A percentile compares a stretch with the other conserved stretches of the same genome.
Evolutionary conservation across 306 rosid genomes (phyloP).

Genomic region (Fragaria nilgerrensis): DNA sequence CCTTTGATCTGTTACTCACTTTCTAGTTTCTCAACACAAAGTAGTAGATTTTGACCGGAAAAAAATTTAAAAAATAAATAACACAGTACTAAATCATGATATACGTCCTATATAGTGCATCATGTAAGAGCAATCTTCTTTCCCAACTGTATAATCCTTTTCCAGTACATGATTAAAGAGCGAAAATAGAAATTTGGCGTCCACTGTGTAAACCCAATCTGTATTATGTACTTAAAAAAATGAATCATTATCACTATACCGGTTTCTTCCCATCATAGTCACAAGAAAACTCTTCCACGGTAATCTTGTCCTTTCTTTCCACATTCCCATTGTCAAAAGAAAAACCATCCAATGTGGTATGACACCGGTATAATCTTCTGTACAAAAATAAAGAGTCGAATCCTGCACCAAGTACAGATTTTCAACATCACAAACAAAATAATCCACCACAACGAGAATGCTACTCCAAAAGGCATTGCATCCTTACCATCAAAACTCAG

Average conservation of each 20-base stretch:
- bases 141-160: not conserved
- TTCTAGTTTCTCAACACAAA: not conserved
- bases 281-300: slow-evolving; percentile 51
- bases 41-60: not conserved
- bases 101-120: not conserved
- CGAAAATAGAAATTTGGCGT: not conserved
- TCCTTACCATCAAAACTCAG: slow-evolving; percentile 71
- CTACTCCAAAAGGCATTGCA: slow-evolving; percentile 8
- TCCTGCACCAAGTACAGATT: slow-evolving; percentile 50
- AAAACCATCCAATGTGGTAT: slow-evolving; percentile 69
- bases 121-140: not conserved
- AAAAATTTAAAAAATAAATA: not conserved
- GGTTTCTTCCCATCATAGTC: slow-evolving; percentile 83
- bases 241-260: slow-evolving; percentile 39
- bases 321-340: slow-evolving; percentile 67
- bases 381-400: slow-evolving; percentile 76
- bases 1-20: not conserved
- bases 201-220: not conserved
- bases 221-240: not conserved
- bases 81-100: not conserved
- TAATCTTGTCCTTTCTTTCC: slow-evolving; percentile 56
- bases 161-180: not conserved
- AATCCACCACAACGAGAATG: not conserved
- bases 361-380: slow-evolving; percentile 80
- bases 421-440: not conserved